These are phyloP conservation scores for Cladophialophora psammophila DNA, from an alignment of 2,329 filamentous ascomycete species.

Conservation along the genomic window DNA sequence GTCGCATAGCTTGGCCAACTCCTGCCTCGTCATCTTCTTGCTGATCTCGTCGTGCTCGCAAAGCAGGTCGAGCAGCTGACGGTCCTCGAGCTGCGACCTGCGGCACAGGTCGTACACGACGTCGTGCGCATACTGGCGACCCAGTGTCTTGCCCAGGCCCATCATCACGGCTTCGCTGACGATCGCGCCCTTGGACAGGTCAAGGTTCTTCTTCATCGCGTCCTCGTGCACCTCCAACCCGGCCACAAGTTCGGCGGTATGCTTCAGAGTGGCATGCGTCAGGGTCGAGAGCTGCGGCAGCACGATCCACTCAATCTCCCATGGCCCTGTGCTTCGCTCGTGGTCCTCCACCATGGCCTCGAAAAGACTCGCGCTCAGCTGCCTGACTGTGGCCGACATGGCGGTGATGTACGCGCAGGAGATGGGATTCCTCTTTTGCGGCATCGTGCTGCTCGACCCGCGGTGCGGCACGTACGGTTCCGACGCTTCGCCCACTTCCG, in stretches of 20 bases:
- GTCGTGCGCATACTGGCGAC: slow-evolving; percentile 64
- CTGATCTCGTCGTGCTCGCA: slow-evolving; percentile 53
- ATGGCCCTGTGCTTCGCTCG: slow-evolving; percentile 64
- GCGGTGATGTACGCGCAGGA: slow-evolving; percentile 65
- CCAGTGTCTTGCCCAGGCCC: slow-evolving; percentile 60
- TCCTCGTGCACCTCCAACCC: slow-evolving; percentile 61
- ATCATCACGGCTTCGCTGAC: slow-evolving; percentile 68
- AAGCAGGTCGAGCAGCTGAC: slow-evolving; percentile 56
- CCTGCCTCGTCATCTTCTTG: slow-evolving; percentile 53
- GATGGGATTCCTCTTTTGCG: slow-evolving; percentile 67
- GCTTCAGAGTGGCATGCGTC: slow-evolving; percentile 60
- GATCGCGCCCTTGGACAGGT: slow-evolving; percentile 62
- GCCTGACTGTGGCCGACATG: slow-evolving; percentile 61
- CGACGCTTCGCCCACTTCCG: slow-evolving; percentile 62
- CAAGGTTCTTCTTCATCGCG: slow-evolving; percentile 60
- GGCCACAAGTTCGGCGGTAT: slow-evolving; percentile 61
- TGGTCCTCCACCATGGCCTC: slow-evolving; percentile 67
- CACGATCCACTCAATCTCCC: slow-evolving; percentile 67
- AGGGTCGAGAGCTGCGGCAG: slow-evolving; percentile 63
- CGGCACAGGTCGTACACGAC: slow-evolving; percentile 64
- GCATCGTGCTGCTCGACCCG: slow-evolving; percentile 64
- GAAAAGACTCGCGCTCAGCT: slow-evolving; percentile 60
- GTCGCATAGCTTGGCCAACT: slow-evolving; percentile 64
- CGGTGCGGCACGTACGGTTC: slow-evolving; percentile 64
- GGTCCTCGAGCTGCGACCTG: slow-evolving; percentile 54